These are phyloP conservation scores for Posidonia oceanica DNA, from an alignment of 116 monocot genomes.

Conservation along the genomic window DNA sequence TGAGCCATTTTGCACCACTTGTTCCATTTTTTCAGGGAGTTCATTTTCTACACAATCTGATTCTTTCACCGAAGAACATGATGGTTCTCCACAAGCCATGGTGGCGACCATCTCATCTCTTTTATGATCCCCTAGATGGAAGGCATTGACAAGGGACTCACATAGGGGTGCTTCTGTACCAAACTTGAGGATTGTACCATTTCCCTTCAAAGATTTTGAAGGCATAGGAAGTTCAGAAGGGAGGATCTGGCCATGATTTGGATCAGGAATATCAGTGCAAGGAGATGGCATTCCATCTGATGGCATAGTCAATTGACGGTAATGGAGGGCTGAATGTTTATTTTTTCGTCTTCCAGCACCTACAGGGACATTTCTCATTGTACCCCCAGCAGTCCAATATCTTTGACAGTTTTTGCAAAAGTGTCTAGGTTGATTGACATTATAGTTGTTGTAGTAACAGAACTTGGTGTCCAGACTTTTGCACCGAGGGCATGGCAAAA, in stretches of 20 bases:
- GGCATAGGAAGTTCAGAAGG: slow-evolving; percentile 16
- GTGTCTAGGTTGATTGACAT: slow-evolving; percentile 92
- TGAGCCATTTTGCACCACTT: slow-evolving; percentile 14
- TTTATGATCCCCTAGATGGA: slow-evolving; percentile 43
- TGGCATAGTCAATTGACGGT: slow-evolving; percentile 28
- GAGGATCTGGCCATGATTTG: slow-evolving; percentile 17
- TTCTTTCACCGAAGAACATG: slow-evolving; percentile 28
- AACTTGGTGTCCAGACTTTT: slow-evolving; percentile 98
- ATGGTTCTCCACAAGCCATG: slow-evolving; percentile 17
- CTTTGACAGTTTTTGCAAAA: slow-evolving; percentile 99
- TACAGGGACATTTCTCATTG: slow-evolving; percentile 95
- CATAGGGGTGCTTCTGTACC: slow-evolving; percentile 27
- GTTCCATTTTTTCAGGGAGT: slow-evolving; percentile 13
- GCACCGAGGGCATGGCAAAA: slow-evolving; percentile 92
- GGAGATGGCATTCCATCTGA: slow-evolving; percentile 22
- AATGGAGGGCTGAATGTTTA: slow-evolving; percentile 48
- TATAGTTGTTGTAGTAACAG: slow-evolving; percentile 99
- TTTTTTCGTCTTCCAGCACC: slow-evolving; percentile 94
- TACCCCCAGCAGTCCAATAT: slow-evolving; percentile 99
- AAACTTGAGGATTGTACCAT: slow-evolving; percentile 48
- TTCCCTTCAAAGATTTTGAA: slow-evolving; percentile 10
- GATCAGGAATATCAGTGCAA: slow-evolving; percentile 20
- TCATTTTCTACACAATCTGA: slow-evolving; percentile 29
- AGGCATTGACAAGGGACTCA: slow-evolving; percentile 35
- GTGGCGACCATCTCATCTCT: slow-evolving; percentile 14